Conservation (phyloP, 2,329 filamentous ascomycete genomes). For the Talaromyces pinophilus region DNA sequence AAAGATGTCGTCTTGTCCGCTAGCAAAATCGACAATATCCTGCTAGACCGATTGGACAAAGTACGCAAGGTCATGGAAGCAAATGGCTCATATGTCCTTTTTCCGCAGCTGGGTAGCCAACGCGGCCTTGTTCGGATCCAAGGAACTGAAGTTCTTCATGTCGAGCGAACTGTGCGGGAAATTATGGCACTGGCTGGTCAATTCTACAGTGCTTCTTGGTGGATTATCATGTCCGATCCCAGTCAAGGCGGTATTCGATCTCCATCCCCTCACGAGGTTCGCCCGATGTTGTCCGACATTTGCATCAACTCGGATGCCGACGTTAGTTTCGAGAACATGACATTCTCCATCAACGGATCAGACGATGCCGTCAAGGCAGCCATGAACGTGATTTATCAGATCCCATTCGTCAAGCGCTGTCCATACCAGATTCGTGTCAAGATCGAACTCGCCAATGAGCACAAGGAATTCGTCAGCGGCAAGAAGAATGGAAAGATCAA, state of each 20-base stretch:
- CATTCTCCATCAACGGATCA: slow-evolving; percentile 90
- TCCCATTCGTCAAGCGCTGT: slow-evolving; percentile 81
- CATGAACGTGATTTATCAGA: slow-evolving; percentile 89
- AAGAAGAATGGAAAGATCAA: slow-evolving; percentile 99
- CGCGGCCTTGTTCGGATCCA: slow-evolving; percentile 85
- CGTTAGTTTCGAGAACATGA: slow-evolving; percentile 89
- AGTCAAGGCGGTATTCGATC: slow-evolving; percentile 59
- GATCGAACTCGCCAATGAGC: slow-evolving; percentile 97
- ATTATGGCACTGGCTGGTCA: slow-evolving; percentile 95
- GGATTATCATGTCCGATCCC: slow-evolving; percentile 76
- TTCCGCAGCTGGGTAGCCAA: slow-evolving; percentile 83
- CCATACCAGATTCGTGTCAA: slow-evolving; percentile 95
- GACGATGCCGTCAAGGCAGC: slow-evolving; percentile 95
- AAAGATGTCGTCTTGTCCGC: slow-evolving; percentile 90
- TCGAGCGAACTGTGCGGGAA: slow-evolving; percentile 91
- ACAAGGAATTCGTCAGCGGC: slow-evolving; percentile 98
- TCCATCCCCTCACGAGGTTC: slow-evolving; percentile 68
- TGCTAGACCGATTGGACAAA: slow-evolving; percentile 89
- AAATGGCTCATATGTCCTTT: slow-evolving; percentile 92
- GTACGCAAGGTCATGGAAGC: slow-evolving; percentile 97
- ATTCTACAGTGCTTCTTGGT: slow-evolving; percentile 97
- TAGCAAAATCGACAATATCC: slow-evolving; percentile 91
- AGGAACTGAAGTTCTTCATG: slow-evolving; percentile 87
- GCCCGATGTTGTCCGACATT: slow-evolving; percentile 90
- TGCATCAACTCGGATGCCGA: slow-evolving; percentile 96